Evolutionary conservation across 2,329 filamentous ascomycete genomes (phyloP), one percentile per base, ranked within the genome.

Genomic region (Penicillium sp.): DNA sequence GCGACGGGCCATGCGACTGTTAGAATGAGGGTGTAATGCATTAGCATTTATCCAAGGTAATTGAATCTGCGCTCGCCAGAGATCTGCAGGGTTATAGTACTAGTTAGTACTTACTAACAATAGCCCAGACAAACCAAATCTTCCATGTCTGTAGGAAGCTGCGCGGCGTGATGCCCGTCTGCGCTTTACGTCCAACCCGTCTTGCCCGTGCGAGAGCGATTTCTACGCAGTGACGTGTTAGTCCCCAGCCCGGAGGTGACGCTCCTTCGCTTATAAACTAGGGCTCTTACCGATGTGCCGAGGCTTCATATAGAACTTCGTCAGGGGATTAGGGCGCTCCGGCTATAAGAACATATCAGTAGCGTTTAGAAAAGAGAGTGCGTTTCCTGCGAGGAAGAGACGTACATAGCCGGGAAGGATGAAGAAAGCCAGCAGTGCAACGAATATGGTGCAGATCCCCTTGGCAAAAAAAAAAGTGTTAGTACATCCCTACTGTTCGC

Each of bases 371-470:
- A 2, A 30, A 15, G 29, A 17, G 21, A 21, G 15, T 21, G 44
- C 5, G 11, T 46, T 46, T 5, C 44, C 5, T 8, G 21, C n/a
- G 2, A 3, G 15, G 15, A 7, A 3, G 44, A 19, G 4, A 49
- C 53, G 38, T 58, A 58, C 60, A 19, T 58, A 61, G 13, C 54
- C 60, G 17, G 60, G 60, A 3, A 58, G 19, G 17, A 52, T 23
- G 15, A 58, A 38, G 41, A 58, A 61, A 5, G 60, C 60, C 1
- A 61, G 1, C 3, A 61, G 29, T 0, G 54, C 60, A 48, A 61
- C 44, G 19, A 56, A 57, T 23, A 61, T 58, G 0, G 60, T 58
- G 13, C 60, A 61, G 1, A 58, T 45, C 0, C 60, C 60, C 54
- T 61, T 21, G 21, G 21, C 21, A 21, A 19, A 7, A 7, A 21